Evolutionary conservation across 1,284 basidiomycete species (phyloP).

Genomic region (Sutorius eximius): DNA sequence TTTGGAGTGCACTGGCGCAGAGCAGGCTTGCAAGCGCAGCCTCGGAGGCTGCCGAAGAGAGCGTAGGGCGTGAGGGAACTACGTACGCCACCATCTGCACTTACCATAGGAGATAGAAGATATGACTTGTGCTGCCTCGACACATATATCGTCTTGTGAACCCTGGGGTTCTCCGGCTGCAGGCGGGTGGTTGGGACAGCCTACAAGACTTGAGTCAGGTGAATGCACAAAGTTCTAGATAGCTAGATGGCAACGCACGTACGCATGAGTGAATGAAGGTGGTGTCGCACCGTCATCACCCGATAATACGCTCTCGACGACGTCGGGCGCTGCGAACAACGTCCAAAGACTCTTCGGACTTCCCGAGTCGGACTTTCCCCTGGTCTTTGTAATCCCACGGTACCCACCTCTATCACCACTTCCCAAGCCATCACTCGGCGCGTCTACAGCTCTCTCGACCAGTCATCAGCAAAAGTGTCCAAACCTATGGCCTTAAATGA

Average conservation of each 20-base stretch:
- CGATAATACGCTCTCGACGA: no score
- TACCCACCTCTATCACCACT: no score
- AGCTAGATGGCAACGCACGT: constrained; percentile 39
- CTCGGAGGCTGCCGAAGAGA: constrained; percentile 49
- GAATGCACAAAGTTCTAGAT: neutral
- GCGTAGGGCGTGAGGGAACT: neutral
- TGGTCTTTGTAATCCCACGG: no score
- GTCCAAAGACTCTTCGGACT: no score
- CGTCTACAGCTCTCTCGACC: no score
- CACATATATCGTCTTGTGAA: constrained; percentile 50
- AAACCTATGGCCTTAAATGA: no score
- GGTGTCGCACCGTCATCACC: constrained; percentile 40
- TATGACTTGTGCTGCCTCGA: constrained; percentile 73
- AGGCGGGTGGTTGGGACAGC: constrained; percentile 49
- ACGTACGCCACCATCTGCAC: neutral
- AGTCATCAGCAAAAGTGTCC: no score
- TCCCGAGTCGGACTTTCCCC: no score
- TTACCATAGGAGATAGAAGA: constrained; percentile 67
- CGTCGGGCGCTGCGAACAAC: no score
- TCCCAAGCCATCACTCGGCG: no score
- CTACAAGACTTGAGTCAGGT: constrained; percentile 47
- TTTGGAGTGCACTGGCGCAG: constrained; percentile 51
- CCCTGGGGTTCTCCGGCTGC: constrained; percentile 36
- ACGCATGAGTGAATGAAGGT: constrained; percentile 52
- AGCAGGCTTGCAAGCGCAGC: constrained; percentile 58